phyloP scores from a whole-genome alignment of 805 yeast species.

The Yamadazyma insecticola region DNA sequence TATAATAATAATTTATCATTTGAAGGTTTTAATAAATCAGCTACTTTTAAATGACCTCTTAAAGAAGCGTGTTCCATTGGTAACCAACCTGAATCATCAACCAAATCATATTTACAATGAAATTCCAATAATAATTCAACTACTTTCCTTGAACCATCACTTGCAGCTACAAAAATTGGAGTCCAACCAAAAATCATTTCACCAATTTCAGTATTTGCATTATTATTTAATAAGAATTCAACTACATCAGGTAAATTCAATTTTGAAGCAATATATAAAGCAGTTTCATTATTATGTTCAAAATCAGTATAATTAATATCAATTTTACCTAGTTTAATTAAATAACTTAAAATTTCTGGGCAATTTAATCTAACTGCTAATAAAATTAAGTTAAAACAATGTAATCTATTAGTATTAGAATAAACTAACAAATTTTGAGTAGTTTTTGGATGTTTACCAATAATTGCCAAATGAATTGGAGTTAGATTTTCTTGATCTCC shows the following conservation, averaged over 20 bases:
- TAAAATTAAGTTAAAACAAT: slow-evolving; percentile 55
- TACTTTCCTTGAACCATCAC: slow-evolving; percentile 67
- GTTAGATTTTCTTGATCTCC: slow-evolving; percentile 76
- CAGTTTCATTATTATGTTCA: slow-evolving; percentile 63
- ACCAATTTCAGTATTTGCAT: slow-evolving; percentile 71
- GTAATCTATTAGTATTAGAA: slow-evolving; percentile 34
- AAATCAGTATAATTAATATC: slow-evolving; percentile 59
- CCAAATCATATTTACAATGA: slow-evolving; percentile 50
- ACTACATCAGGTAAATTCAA: slow-evolving; percentile 52
- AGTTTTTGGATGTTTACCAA: slow-evolving; percentile 80
- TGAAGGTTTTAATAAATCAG: slow-evolving; percentile 54
- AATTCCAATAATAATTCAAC: slow-evolving; percentile 49
- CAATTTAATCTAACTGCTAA: slow-evolving; percentile 68
- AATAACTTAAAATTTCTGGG: slow-evolving; percentile 47
- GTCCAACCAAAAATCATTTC: slow-evolving; percentile 91
- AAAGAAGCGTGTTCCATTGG: slow-evolving; percentile 96
- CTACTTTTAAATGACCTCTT: slow-evolving; percentile 76
- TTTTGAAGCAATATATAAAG: slow-evolving; percentile 77
- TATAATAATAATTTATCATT: slow-evolving; percentile 29
- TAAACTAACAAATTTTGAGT: slow-evolving; percentile 52
- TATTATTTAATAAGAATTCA: slow-evolving; percentile 46
- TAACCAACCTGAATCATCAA: slow-evolving; percentile 90
- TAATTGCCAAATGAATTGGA: slow-evolving; percentile 78
- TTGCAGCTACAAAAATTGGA: slow-evolving; percentile 84
- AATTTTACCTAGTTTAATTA: slow-evolving; percentile 54